These are phyloP conservation scores for Pterocarpus macrocarpus DNA, from an alignment of 306 rosid genomes.

Conservation along the genomic window DNA sequence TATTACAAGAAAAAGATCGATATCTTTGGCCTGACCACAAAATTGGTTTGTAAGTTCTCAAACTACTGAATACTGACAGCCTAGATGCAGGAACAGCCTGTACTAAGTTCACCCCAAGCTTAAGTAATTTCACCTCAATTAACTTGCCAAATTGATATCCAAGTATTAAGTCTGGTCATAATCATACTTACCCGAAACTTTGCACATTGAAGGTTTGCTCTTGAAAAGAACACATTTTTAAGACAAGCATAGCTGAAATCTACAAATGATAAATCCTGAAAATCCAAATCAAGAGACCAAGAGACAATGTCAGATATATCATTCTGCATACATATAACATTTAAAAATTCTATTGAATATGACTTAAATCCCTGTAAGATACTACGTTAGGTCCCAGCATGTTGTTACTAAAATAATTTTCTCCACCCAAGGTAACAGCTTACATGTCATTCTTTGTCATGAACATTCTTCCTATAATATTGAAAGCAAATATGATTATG, in stretches of 20 bases:
- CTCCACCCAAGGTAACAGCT: slow-evolving; percentile 9
- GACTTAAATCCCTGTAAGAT: slow-evolving; percentile 23
- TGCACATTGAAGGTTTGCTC: slow-evolving; percentile 90
- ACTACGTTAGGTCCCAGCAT: background rate
- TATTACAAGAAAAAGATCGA: background rate
- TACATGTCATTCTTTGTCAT: slow-evolving; percentile 5
- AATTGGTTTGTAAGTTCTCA: slow-evolving; percentile 20
- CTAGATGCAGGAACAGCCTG: slow-evolving; percentile 31
- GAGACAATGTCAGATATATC: slow-evolving; percentile 34
- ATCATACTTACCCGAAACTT: slow-evolving; percentile 82
- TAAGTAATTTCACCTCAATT: slow-evolving; percentile 34
- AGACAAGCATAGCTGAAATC: slow-evolving; percentile 98
- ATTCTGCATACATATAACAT: slow-evolving; percentile 23
- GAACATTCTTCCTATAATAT: slow-evolving; percentile 32
- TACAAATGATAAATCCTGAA: slow-evolving; percentile 85
- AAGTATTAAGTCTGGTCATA: slow-evolving; percentile 23
- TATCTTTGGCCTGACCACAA: slow-evolving; percentile 15
- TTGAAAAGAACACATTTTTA: slow-evolving; percentile 86
- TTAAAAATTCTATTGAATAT: background rate
- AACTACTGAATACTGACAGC: slow-evolving; percentile 21
- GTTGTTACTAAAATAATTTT: slow-evolving; percentile 25
- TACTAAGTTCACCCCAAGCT: slow-evolving; percentile 36
- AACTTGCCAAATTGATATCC: slow-evolving; percentile 35
- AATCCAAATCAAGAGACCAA: slow-evolving; percentile 41
- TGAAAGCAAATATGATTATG: background rate